Evolutionary conservation across 202 grass and related monocot genomes (phyloP), one percentile per base, ranked within the genome.

Genomic region (Zizania palustris): DNA sequence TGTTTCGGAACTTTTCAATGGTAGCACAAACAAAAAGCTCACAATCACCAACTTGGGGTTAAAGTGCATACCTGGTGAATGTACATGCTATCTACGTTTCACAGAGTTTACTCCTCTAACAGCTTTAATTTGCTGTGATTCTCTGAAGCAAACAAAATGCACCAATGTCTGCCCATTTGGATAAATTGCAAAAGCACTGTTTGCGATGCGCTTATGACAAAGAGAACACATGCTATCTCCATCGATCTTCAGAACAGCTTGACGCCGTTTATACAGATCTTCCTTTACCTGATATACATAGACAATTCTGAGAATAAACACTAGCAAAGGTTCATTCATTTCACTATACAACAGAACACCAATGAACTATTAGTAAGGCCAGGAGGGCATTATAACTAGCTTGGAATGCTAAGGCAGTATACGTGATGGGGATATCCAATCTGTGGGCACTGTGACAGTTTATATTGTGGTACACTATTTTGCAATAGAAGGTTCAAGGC

Each of bases 81-180:
- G 56, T 60, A 37, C 65, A 76, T 72, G 40, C 75, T 60, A 88
- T 72, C 77, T 76, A 33, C 78, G 89, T 78, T 83, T 95, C 69
- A 80, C 10, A 66, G 76, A 81, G 40, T 80, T 71, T 58, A 82
- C 59, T 56, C 93, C 87, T 86, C 84, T 85, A 39, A 84, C 87
- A 81, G 91, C 85, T 51, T 92, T 95, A 44, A 92, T 90, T 67
- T 89, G 90, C 72, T 99, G 96, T 2, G 96, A 86, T 51, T 95
- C 96, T 83, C 89, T 90, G 84, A 95, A 99, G 91, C 96, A 99
- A 36, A 99, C 91, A 92, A 99, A 99, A 82, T 95, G 96, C 59
- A 95, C 96, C 56, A 99, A 78, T 67, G 89, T 95, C 56, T 90
- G 85, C 65, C 96, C 91, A 85, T 99, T 99, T 81, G 96, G 91